phyloP scores from a whole-genome alignment of 2,329 filamentous ascomycete genomes.

The Microsporum canis region DNA sequence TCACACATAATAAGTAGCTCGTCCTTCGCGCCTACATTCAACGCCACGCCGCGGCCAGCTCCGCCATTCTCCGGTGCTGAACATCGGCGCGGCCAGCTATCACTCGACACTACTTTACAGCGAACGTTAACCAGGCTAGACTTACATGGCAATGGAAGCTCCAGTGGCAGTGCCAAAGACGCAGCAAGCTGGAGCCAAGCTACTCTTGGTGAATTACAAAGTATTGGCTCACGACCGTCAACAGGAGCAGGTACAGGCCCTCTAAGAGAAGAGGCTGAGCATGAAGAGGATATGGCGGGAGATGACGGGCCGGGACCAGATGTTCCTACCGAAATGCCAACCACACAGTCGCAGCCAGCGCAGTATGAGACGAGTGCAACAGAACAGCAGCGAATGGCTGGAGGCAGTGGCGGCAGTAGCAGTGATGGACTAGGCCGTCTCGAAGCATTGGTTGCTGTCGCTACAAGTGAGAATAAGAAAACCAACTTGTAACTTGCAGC shows the following conservation, averaged over 20 bases:
- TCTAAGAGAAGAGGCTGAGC: background rate
- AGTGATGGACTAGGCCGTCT: conserved; percentile 36
- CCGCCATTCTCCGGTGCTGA: conserved; percentile 35
- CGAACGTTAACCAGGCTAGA: conserved; percentile 35
- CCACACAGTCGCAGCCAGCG: background rate
- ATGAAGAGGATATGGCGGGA: background rate
- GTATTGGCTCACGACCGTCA: conserved; percentile 24
- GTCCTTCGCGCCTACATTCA: conserved; percentile 26
- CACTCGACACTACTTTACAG: conserved; percentile 39
- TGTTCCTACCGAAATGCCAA: background rate
- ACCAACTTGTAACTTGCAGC: background rate
- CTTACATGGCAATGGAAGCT: conserved; percentile 26
- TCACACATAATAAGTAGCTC: conserved; percentile 10
- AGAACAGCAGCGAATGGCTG: conserved; percentile 19
- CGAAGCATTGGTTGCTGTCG: conserved; percentile 41
- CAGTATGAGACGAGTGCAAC: background rate
- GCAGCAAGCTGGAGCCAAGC: conserved; percentile 35
- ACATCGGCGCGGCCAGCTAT: conserved; percentile 37
- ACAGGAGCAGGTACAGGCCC: background rate
- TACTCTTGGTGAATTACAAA: conserved; percentile 33
- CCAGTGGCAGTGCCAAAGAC: conserved; percentile 19
- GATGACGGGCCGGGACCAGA: background rate
- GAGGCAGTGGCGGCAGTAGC: conserved; percentile 8
- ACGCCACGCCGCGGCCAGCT: conserved; percentile 25
- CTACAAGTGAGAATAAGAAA: conserved; percentile 30